Evolutionary conservation across 352 stramenopile species (phyloP).

Genomic region (Halophytophthora polymorphica): DNA sequence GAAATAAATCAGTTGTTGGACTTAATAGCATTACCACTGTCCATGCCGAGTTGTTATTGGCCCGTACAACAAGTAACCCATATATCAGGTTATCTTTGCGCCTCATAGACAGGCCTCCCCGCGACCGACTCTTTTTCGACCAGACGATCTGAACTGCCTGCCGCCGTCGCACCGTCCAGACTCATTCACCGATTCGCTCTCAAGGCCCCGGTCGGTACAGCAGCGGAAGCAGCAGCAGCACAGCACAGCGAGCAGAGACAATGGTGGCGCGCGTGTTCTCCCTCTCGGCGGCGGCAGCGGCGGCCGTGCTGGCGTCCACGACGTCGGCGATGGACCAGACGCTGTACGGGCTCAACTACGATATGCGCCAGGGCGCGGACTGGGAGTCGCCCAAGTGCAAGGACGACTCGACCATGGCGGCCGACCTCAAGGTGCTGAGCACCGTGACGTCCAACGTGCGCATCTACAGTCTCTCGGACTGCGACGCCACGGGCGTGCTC

Average conservation of each 20-base stretch:
- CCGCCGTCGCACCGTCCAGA: not conserved
- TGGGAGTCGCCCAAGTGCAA: constrained; percentile 83
- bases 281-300: constrained; percentile 19
- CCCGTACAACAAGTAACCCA: too few relatives aligned
- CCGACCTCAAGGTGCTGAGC: constrained; percentile 68
- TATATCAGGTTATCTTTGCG: too few relatives aligned
- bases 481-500: constrained; percentile 69
- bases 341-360: constrained; percentile 84
- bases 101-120: too few relatives aligned
- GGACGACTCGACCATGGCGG: constrained; percentile 47
- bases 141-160: constrained; percentile 9
- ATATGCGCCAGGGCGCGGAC: constrained; percentile 73
- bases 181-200: constrained; percentile 23
- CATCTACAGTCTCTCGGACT: constrained; percentile 80
- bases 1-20: too few relatives aligned
- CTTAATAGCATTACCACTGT: too few relatives aligned
- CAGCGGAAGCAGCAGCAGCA: too few relatives aligned
- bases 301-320: constrained; percentile 29
- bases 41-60: too few relatives aligned
- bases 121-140: too few relatives aligned
- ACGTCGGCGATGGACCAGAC: constrained; percentile 60
- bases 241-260: constrained; percentile 10
- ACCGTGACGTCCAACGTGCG: constrained; percentile 70
- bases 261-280: constrained; percentile 28
- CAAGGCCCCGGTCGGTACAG: too few relatives aligned